These are phyloP conservation scores for Linnemannia exigua DNA, from an alignment of 192 early-diverging fungal species.

Conservation along the genomic window DNA sequence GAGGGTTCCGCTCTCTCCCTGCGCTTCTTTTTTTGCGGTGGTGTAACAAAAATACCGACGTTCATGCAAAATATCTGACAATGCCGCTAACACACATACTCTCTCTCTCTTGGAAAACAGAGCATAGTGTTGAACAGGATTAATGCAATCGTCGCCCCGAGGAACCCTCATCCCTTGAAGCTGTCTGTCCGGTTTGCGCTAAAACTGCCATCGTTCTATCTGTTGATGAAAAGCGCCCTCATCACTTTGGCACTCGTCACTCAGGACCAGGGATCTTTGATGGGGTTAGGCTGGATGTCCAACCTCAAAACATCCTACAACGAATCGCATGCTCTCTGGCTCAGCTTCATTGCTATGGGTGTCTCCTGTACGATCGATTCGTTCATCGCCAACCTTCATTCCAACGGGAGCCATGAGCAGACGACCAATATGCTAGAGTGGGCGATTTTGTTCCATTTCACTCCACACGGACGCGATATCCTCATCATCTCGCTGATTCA, in stretches of 20 bases:
- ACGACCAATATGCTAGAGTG: conserved; percentile 61
- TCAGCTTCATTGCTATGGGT: conserved; percentile 56
- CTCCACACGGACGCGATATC: conserved; percentile 50
- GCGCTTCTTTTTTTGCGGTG: background rate
- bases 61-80: background rate
- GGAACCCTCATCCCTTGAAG: conserved; percentile 59
- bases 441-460: conserved; percentile 61
- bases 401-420: conserved; percentile 45
- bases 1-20: background rate
- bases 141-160: conserved; percentile 63
- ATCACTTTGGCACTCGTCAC: conserved; percentile 42
- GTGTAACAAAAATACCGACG: background rate
- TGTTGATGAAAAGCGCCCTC: conserved; percentile 55
- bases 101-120: conserved; percentile 18
- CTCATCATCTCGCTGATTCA: conserved; percentile 60
- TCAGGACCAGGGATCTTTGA: conserved; percentile 20
- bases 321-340: conserved; percentile 51
- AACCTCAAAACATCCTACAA: conserved; percentile 21
- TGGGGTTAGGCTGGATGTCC: conserved; percentile 19
- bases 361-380: conserved; percentile 50
- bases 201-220: conserved; percentile 59
- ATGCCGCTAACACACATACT: no score
- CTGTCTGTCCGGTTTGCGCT: conserved; percentile 56
- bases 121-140: conserved; percentile 64
- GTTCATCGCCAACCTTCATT: conserved; percentile 48